phyloP scores from a whole-genome alignment of 805 yeast species.

The Candida boleticola region DNA sequence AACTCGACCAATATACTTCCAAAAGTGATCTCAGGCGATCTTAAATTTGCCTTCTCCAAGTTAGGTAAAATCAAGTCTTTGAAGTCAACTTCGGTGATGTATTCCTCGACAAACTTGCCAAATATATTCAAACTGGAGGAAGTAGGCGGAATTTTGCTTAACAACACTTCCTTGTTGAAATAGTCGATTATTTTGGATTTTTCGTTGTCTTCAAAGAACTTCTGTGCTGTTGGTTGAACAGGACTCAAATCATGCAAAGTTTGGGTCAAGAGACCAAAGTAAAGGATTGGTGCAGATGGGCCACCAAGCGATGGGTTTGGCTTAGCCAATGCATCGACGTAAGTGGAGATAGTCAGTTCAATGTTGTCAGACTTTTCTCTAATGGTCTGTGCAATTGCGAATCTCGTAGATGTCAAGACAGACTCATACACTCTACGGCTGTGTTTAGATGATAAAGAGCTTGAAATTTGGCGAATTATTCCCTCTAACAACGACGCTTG shows the following conservation, averaged over 20 bases:
- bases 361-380: not conserved
- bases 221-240: slow-evolving; percentile 20
- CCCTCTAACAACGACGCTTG: slow-evolving; percentile 36
- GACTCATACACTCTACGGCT: slow-evolving; percentile 24
- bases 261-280: slow-evolving; percentile 23
- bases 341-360: not conserved
- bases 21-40: slow-evolving; percentile 75
- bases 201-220: slow-evolving; percentile 10
- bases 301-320: not conserved
- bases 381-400: slow-evolving; percentile 14
- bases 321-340: not conserved
- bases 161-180: slow-evolving; percentile 40
- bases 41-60: slow-evolving; percentile 68
- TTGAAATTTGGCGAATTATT: not conserved
- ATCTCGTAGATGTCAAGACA: slow-evolving; percentile 28
- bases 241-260: slow-evolving; percentile 24
- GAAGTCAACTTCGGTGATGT: slow-evolving; percentile 39
- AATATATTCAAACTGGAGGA: slow-evolving; percentile 33
- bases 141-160: slow-evolving; percentile 44
- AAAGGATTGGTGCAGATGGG: slow-evolving; percentile 9
- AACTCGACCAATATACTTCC: slow-evolving; percentile 53
- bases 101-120: slow-evolving; percentile 44
- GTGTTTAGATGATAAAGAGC: slow-evolving; percentile 4
- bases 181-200: slow-evolving; percentile 15
- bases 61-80: slow-evolving; percentile 49